A percentile compares a stretch with the other conserved stretches of the same genome.
phyloP scores from a whole-genome alignment of 73 alveolate genomes.

The Stentor coeruleus region DNA sequence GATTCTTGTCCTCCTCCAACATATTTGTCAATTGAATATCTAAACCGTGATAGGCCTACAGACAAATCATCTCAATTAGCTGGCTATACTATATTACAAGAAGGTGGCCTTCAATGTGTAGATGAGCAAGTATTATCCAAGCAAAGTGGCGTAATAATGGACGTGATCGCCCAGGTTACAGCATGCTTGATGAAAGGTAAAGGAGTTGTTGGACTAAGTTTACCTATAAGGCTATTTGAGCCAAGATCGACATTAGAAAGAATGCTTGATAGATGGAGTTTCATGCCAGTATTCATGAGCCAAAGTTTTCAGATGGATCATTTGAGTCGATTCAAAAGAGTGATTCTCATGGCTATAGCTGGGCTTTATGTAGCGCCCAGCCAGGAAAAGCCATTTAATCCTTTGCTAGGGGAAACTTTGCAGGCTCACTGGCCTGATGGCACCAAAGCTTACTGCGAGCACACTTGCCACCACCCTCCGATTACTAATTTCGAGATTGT shows the following conservation, averaged over 20 bases:
- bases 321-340: conserved; percentile 58
- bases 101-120: conserved; percentile 52
- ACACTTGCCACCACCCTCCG: conserved; percentile 75
- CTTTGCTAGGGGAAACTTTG: conserved; percentile 76
- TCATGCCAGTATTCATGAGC: conserved; percentile 61
- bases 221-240: conserved; percentile 74
- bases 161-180: too few relatives aligned
- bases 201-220: conserved; percentile 45
- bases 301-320: too few relatives aligned
- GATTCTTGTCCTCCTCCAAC: too few relatives aligned
- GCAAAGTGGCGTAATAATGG: conserved; percentile 44
- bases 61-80: too few relatives aligned
- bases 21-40: too few relatives aligned
- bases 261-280: conserved; percentile 65
- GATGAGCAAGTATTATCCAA: conserved; percentile 51
- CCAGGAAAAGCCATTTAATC: conserved; percentile 74
- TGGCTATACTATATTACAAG: conserved; percentile 31
- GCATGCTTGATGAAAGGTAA: too few relatives aligned
- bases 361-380: conserved; percentile 58
- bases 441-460: conserved; percentile 58
- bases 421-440: conserved; percentile 58
- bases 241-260: conserved; percentile 72
- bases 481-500: conserved; percentile 47
- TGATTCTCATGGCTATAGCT: conserved; percentile 54
- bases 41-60: too few relatives aligned